Base-by-base conservation (phyloP, 2,329 filamentous ascomycete genomes). In the Colletotrichum simmondsii region DNA sequence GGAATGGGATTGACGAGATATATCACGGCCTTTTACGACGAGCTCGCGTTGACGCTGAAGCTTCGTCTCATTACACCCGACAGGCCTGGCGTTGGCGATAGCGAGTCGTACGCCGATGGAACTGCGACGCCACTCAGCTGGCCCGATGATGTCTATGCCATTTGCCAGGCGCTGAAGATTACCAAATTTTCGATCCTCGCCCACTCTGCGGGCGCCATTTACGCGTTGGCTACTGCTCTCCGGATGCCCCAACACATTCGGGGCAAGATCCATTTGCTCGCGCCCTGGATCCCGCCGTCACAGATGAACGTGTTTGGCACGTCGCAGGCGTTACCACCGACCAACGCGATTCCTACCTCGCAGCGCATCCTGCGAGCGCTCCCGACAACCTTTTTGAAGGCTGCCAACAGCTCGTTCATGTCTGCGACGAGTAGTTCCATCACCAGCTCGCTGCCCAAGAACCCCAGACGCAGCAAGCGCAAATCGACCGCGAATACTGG, bases 1-100 rank as follows among this genome's bases (percentile, higher is more conserved):
- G 97, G 97, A 24, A 99, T 99, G 97, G 97, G 97, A 0, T 83
- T 99, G 78, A 99, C 97, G 12, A 91, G 97, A 82, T 99, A 97
- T 80, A 94, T 99, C 72, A 98, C 95, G 73, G 95, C 95, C 0
- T 99, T 99, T 80, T 99, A 98, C 80, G 97, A 99, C 80, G 97
- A 99, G 81, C 87, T 99, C 65, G 97, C 97, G 2, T 85, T 94
- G 78, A 97, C 95, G 0, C 85, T 99, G 72, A 97, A 95, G 81
- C 84, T 99, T 69, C 91, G 97, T 24, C 87, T 99, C 64, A 97
- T 99, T 76, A 98, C 97, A 0, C 93, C 96, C 6, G 97, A 99
- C 81, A 91, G 97, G 65, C 97, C 97, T 67, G 97, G 97, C 30
- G 94, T 99, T 19, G 97, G 97, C 60, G 95, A 95, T 78, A 98